Evolutionary conservation across 1,284 basidiomycete species (phyloP), one percentile per base, ranked within the genome.

Genomic region (Ganoderma boninense): DNA sequence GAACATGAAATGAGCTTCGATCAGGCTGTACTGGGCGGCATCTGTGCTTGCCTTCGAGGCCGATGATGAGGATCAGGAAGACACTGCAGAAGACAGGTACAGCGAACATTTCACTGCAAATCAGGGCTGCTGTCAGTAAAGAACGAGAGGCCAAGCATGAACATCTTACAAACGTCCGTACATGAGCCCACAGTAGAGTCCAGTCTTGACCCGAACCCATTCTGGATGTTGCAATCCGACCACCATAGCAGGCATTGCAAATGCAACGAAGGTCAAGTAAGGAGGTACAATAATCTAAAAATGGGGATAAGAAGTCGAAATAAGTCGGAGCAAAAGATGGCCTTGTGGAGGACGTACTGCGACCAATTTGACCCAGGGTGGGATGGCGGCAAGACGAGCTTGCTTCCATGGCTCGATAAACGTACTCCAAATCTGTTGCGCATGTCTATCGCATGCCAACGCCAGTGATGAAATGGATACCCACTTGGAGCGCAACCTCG

Each of bases 401-500:
- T 72, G 70, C 54, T 74, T 72, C 73, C 74, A 74, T 29, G 73
- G 75, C 46, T 67, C 67, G 64, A 81, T 77, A 69, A 82, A 76
- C 26, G 83, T 83, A 38, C 77, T 77, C 83, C 84, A 87, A 26
- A 82, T 80, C 84, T 87, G 64, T 66, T 38, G 10, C 26, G 29
- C 20, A 23, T 29, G 18, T 11, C 4, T 16, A 18, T 18, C 8
- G 10, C 20, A 32, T 4, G 3, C 40, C 20, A 7, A 35, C n/a
- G 6, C 6, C 7, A n/a, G 42, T 38, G 20, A 2, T 23, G 10
- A 4, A 26, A 49, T 4, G n/a, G 29, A 32, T 54, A 59, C 79
- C 72, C 65, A 87, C 88, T 75, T 88, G 85, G 42, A 89, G 73
- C 8, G 88, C 85, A 16, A 90, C 81, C 35, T 82, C 78, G 29